Percentiles rank a stretch among this genome's conserved stretches.
Evolutionary conservation across 2,329 filamentous ascomycete species (phyloP).

Genomic region (Cladosporium velox): DNA sequence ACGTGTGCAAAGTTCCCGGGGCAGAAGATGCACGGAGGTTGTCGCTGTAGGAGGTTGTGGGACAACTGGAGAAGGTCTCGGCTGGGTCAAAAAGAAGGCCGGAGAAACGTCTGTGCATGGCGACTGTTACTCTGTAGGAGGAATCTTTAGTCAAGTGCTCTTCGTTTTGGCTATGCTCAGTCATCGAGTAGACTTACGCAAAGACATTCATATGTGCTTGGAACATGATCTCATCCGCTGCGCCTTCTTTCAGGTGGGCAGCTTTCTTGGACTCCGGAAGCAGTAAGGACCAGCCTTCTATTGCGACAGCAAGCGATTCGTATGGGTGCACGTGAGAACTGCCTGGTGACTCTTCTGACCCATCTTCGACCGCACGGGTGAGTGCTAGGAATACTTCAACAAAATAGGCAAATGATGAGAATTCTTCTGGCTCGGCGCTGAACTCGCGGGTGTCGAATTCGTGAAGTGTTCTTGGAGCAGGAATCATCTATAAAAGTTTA

Average conservation of each 20-base stretch:
- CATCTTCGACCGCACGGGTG: neutral
- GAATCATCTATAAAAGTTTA: neutral
- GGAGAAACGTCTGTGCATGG: slow-evolving; percentile 11
- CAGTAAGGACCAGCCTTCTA: slow-evolving; percentile 1
- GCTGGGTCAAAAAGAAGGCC: slow-evolving; percentile 10
- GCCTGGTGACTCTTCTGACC: neutral
- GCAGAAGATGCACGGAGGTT: neutral
- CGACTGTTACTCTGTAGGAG: neutral
- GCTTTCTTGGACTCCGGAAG: slow-evolving; percentile 6
- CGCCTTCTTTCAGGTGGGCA: neutral
- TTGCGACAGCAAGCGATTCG: slow-evolving; percentile 4
- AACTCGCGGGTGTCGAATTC: neutral
- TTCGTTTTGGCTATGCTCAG: neutral
- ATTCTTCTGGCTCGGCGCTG: neutral
- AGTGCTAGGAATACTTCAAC: neutral
- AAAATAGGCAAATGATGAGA: neutral
- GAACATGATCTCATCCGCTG: neutral
- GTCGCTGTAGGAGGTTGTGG: slow-evolving; percentile 17
- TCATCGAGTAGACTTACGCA: neutral
- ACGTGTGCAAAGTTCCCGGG: neutral
- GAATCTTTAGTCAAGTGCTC: neutral
- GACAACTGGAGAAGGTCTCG: slow-evolving; percentile 8
- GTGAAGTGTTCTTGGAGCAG: neutral
- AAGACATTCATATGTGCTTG: neutral
- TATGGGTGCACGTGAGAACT: neutral